These are phyloP conservation scores for Collariella sp. DNA, from an alignment of 495 filamentous ascomycete species.

Conservation along the genomic window DNA sequence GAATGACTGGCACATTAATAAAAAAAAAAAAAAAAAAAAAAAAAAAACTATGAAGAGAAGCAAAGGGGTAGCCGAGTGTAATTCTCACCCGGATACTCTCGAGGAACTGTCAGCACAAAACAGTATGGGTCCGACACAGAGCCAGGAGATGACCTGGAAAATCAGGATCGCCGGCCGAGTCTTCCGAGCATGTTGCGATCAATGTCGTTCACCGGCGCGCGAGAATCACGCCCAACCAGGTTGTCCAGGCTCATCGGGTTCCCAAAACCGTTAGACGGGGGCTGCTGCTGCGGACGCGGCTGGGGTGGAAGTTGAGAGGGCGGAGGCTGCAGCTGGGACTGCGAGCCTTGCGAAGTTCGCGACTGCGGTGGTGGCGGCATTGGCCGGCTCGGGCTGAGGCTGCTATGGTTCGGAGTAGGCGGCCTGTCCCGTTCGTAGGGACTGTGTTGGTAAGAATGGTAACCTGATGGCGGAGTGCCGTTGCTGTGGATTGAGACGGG, in stretches of 20 bases:
- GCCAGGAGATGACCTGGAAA: not conserved
- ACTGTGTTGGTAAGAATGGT: conserved; percentile 22
- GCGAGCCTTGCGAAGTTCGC: not conserved
- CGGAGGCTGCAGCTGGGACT: conserved; percentile 2
- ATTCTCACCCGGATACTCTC: not conserved
- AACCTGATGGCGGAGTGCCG: conserved; percentile 30
- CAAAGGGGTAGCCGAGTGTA: not conserved
- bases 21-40: not conserved
- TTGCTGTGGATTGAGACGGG: conserved; percentile 37
- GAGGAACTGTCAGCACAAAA: not conserved
- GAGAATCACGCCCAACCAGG: conserved; percentile 28
- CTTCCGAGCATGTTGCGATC: conserved; percentile 39
- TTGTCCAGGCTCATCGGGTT: conserved; percentile 41
- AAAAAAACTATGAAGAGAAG: not conserved
- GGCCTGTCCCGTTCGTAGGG: conserved; percentile 19
- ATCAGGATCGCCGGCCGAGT: conserved; percentile 18
- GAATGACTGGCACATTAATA: no score
- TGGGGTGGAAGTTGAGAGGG: not conserved
- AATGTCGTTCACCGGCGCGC: conserved; percentile 26
- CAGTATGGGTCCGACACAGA: not conserved
- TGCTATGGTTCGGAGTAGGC: conserved; percentile 22
- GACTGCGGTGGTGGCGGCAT: not conserved
- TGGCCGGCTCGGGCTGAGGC: conserved; percentile 23
- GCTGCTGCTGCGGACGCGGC: conserved; percentile 6
- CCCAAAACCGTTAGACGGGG: not conserved